Conservation (phyloP, 176 grass and related monocot species). For the Aegilops speltoides region DNA sequence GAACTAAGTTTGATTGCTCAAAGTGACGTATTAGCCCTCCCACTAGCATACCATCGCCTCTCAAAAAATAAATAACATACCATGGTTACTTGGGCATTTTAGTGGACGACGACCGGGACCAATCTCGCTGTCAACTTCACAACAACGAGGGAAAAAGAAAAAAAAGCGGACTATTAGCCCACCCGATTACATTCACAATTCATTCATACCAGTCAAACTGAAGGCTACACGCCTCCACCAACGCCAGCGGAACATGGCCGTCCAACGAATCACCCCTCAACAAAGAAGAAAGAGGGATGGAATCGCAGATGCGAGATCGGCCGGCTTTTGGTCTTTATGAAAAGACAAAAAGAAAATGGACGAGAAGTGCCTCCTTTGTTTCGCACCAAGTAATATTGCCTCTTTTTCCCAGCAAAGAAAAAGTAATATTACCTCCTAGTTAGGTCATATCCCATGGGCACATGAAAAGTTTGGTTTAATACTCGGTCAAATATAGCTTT, state of each 20-base stretch:
- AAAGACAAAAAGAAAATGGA: conserved; percentile 12
- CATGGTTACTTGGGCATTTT: conserved; percentile 2
- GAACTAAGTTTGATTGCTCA: neutral
- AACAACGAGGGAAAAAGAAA: neutral
- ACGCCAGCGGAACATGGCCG: conserved; percentile 1
- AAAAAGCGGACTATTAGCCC: neutral
- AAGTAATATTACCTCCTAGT: neutral
- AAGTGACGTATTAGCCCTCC: neutral
- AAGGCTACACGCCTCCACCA: conserved; percentile 20
- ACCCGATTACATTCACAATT: neutral
- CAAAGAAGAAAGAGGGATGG: neutral
- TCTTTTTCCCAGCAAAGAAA: neutral
- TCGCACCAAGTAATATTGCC: neutral
- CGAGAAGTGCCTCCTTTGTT: neutral
- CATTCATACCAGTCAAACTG: neutral
- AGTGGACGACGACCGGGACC: neutral
- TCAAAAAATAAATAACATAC: too few relatives aligned
- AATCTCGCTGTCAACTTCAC: conserved; percentile 27
- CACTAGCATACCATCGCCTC: too few relatives aligned
- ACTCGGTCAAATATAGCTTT: neutral
- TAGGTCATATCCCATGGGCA: neutral
- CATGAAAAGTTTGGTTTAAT: neutral
- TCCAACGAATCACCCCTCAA: conserved; percentile 27
- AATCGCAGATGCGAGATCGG: neutral
- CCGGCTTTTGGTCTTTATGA: neutral